These are phyloP conservation scores for Sphaerostilbella broomeana DNA, from an alignment of 2,329 filamentous ascomycete genomes.

Conservation along the genomic window DNA sequence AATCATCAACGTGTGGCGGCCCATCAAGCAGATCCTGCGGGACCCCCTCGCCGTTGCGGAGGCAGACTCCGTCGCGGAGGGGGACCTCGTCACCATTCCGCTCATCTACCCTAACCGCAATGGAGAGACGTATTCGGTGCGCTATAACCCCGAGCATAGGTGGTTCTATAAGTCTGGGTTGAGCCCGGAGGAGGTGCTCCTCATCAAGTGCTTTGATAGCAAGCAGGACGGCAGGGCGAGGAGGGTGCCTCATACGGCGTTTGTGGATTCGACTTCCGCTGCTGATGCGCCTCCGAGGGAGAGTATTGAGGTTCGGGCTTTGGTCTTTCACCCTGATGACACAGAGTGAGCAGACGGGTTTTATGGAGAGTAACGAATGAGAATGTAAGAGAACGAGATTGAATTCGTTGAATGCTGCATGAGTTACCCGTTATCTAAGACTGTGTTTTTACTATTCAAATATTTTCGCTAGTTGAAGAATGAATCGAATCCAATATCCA, in stretches of 20 bases:
- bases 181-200: slow-evolving; percentile 45
- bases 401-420: too few relatives aligned
- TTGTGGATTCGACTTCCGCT: slow-evolving; percentile 37
- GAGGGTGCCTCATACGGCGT: slow-evolving; percentile 50
- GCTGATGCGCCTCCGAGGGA: slow-evolving; percentile 44
- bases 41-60: slow-evolving; percentile 51
- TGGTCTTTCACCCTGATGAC: slow-evolving; percentile 45
- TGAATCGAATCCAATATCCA: too few relatives aligned
- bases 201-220: slow-evolving; percentile 58
- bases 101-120: slow-evolving; percentile 45
- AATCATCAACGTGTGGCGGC: slow-evolving; percentile 50
- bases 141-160: slow-evolving; percentile 34
- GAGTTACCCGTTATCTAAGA: too few relatives aligned
- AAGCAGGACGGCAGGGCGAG: slow-evolving; percentile 48
- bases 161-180: slow-evolving; percentile 50
- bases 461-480: too few relatives aligned
- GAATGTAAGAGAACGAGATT: too few relatives aligned
- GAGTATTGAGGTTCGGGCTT: slow-evolving; percentile 50
- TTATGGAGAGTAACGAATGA: too few relatives aligned
- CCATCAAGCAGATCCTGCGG: slow-evolving; percentile 43
- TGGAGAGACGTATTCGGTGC: slow-evolving; percentile 44
- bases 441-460: too few relatives aligned
- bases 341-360: slow-evolving; percentile 19
- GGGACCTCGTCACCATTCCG: slow-evolving; percentile 41
- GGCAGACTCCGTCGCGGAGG: slow-evolving; percentile 41